Base-by-base conservation (phyloP, 805 yeast species). In the Wickerhamiella hasegawae region DNA sequence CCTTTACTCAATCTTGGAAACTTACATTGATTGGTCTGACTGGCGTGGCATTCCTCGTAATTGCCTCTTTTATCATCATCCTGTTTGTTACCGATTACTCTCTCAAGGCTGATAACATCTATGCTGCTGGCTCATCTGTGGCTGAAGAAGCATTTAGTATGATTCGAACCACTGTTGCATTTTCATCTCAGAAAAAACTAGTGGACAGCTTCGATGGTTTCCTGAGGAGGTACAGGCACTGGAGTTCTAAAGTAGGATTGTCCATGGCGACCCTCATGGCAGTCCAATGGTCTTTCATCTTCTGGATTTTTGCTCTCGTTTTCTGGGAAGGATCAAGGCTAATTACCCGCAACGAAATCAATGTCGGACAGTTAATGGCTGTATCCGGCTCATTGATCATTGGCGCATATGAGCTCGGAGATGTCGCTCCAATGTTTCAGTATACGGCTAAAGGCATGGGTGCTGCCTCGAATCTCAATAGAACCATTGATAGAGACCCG, bases 131-230 rank as follows among this genome's bases (percentile, higher is more conserved):
- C 8, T 48, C 58, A 11, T 42, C 52, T 17, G 42, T 58, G 17
- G 62, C 60, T 6, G 62, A 58, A 38, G 62, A 57, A 39, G 41
- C 52, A 10, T 36, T 57, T 15, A 46, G 56, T 9, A 49, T 57
- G n/a, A 51, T 56, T 12, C 51, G 61, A 28, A 58, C 52, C 34
- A 54, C 56, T 5, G 52, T 53, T 16, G 62, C 62, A 5, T 56
- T 57, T 34, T 58, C 58, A 3, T 30, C 45, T 19, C 54, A 53
- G 28, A 42, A 40, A n/a, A 40, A 46, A 6, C 38, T 48, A 11
- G 40, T 45, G 4, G 30, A 36, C 3, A 39, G 40, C 21, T 52
- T 49, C 34, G 42, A 46, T 26, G 32, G 16, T 10, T 37, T 38
- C 31, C 44, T 52, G n/a, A 36, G 24, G 5, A 33, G 43, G 6